Base-by-base conservation (phyloP, 805 yeast species). In the Nakazawaea pomicola region DNA sequence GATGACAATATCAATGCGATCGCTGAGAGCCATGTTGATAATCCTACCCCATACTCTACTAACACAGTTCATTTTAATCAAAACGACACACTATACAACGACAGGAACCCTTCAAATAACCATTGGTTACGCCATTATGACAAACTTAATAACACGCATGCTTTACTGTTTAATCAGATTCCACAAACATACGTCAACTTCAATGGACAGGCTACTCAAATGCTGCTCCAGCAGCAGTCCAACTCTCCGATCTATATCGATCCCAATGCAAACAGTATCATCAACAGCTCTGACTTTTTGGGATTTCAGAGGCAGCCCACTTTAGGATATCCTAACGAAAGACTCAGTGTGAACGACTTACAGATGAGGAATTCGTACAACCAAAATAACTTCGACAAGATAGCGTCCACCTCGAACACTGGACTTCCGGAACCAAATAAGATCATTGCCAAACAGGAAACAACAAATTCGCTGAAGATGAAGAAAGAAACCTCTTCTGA, bases 401-500 rank as follows among this genome's bases (percentile, higher is more conserved):
- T n/a, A n/a, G n/a, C n/a, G 30, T 8, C 30, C 30, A n/a, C 10
- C 28, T 24, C 28, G n/a, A 11, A 5, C 28, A 24, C 28, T 11
- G 4, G 10, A 11, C 4, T 4, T 24, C 28, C 28, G n/a, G 4
- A n/a, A 24, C n/a, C 28, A 4, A 24, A 11, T 5, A n/a, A 24
- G n/a, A n/a, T 4, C 28, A n/a, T n/a, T n/a, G n/a, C n/a, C n/a
- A n/a, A n/a, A n/a, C n/a, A n/a, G n/a, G n/a, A n/a, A 8, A 23
- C 25, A 23, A 23, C 25, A 23, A 23, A 7, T 23, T 23, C 25
- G 7, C 16, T 28, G 4, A 41, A 25, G 21, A 33, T 30, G 38
- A 45, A 36, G 29, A 44, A 43, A 42, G 48, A 45, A 19, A 27
- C 31, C 24, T 27, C 48, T 46, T 55, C 53, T 17, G 38, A 44